Percentiles rank a stretch among this genome's conserved stretches.
phyloP scores from a whole-genome alignment of 352 stramenopile genomes.

The Phytophthora cryptogea region DNA sequence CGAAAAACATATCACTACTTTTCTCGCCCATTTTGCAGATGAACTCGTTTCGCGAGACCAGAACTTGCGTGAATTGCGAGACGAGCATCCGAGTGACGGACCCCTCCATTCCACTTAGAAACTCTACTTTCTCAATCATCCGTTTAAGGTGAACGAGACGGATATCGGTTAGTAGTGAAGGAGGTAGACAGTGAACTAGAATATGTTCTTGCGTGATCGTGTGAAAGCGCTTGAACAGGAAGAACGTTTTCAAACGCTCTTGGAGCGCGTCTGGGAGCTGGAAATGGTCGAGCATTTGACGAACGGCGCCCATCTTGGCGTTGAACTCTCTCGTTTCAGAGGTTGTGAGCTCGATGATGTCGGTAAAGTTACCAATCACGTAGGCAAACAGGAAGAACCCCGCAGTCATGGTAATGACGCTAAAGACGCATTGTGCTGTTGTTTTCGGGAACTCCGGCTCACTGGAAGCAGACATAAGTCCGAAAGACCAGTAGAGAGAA shows the following conservation, averaged over 20 bases:
- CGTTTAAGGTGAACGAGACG: constrained; percentile 64
- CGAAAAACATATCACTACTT: constrained; percentile 73
- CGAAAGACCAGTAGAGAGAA: constrained; percentile 69
- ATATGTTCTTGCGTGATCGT: constrained; percentile 71
- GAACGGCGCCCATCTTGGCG: constrained; percentile 51
- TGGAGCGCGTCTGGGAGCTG: constrained; percentile 41
- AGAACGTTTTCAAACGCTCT: constrained; percentile 63
- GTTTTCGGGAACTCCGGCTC: constrained; percentile 59
- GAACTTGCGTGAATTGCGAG: constrained; percentile 58
- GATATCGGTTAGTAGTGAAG: constrained; percentile 69
- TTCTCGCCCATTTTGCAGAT: constrained; percentile 60
- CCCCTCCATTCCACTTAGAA: constrained; percentile 55
- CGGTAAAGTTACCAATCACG: constrained; percentile 66
- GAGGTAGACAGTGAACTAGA: constrained; percentile 60
- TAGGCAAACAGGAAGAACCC: constrained; percentile 77
- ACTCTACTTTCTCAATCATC: constrained; percentile 69
- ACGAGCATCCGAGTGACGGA: constrained; percentile 72
- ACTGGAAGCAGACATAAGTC: constrained; percentile 59
- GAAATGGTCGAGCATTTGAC: constrained; percentile 64
- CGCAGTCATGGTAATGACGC: constrained; percentile 56
- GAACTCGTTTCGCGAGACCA: constrained; percentile 58
- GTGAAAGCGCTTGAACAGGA: constrained; percentile 70
- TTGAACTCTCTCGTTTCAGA: constrained; percentile 68
- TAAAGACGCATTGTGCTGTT: constrained; percentile 52
- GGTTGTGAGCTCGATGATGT: constrained; percentile 63